Conservation (phyloP, 441 rosid genomes). For the Populus hybrid region DNA sequence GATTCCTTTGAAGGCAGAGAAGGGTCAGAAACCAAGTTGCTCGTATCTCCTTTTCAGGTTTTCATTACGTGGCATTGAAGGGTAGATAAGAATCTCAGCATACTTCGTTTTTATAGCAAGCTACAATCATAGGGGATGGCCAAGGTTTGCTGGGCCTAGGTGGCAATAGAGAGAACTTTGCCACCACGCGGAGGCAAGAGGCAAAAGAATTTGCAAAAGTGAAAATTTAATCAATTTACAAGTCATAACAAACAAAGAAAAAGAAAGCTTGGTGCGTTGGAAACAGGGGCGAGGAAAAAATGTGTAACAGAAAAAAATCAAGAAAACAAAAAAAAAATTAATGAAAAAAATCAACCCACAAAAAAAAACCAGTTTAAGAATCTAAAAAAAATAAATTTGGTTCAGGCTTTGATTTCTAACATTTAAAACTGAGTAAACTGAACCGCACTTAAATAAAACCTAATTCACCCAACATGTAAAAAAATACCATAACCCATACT, state of each 20-base stretch:
- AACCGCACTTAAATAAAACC: too few species aligned
- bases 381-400: too few species aligned
- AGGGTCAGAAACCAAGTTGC: conserved; percentile 14
- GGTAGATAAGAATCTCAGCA: conserved; percentile 9
- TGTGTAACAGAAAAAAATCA: too few species aligned
- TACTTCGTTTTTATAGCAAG: not conserved
- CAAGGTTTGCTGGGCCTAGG: not conserved
- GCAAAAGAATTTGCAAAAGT: not conserved
- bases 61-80: conserved; percentile 15
- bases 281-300: too few species aligned
- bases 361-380: too few species aligned
- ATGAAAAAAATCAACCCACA: too few species aligned
- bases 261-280: not conserved
- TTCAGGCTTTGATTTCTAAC: too few species aligned
- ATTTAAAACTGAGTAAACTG: too few species aligned
- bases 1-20: conserved; percentile 29
- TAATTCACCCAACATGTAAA: too few species aligned
- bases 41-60: conserved; percentile 25
- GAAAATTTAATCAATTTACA: not conserved
- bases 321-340: too few species aligned
- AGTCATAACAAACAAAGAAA: not conserved
- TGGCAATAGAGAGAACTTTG: not conserved
- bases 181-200: not conserved
- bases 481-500: too few species aligned
- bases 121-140: not conserved